Base-by-base conservation (phyloP, 208 protist genomes). In the Novymonas esmeraldas region DNA sequence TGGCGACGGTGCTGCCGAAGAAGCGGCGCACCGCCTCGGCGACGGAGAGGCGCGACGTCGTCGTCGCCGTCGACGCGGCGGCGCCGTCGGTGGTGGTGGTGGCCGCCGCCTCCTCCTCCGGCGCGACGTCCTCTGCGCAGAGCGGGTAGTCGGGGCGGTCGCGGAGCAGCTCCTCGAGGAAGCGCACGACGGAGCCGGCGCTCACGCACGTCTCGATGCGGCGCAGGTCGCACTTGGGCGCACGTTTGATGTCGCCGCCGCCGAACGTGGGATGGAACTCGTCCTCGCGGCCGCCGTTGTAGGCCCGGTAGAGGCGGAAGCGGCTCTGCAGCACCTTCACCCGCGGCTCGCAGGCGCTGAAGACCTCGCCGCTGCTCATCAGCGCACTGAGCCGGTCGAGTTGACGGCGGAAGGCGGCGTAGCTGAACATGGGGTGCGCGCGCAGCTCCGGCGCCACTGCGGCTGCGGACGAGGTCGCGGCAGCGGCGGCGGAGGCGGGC, bases 341-440 rank as follows among this genome's bases (percentile, higher is more conserved):
- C 1, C 90, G 87, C 28, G 85, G 84, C 67, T 93, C 86, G 57
- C 83, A 84, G 0, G 90, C 90, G 5, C 85, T 89, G 66, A 93
- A 95, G 39, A 89, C 60, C 28, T 75, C 52, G 6, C 68, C 68
- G 52, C 72, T 78, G 54, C 73, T 64, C 6, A 83, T 50, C 6
- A 90, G 56, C 52, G 48, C 39, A 41, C 70, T 79, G 24, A 92
- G 69, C 13, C 76, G 73, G 16, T 79, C 52, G 45, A 87, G 76
- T 28, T 65, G 29, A 5, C 34, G 31, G 38, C 61, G 71, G 64
- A 91, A 95, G 3, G 51, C 66, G 0, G 26, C 48, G 70, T 92
- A 92, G 70, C 71, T 49, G 52, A 85, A 85, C 10, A 81, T 52
- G n/a, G 73, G 59, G 42, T 70, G 54, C 2, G 10, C 20, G 14